phyloP scores from a whole-genome alignment of 2,329 filamentous ascomycete species.

The Scolecobasidium constrictum region DNA sequence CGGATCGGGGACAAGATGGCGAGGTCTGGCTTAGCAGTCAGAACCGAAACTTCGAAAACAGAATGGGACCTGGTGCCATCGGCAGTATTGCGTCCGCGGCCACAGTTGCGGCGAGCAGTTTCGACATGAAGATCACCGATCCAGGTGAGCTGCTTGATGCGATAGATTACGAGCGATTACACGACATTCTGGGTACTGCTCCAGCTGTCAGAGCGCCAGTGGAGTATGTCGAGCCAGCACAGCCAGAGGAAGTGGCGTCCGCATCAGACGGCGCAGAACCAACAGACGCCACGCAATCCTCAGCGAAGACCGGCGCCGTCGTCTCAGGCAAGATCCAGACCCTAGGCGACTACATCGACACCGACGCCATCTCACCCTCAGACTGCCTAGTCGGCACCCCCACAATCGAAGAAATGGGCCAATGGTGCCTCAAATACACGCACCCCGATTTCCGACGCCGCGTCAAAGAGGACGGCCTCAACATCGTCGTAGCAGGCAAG shows the following conservation, averaged over 20 bases:
- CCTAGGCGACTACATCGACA: constrained; percentile 37
- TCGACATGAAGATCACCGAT: constrained; percentile 32
- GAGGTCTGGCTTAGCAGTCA: constrained; percentile 36
- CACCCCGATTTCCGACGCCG: constrained; percentile 29
- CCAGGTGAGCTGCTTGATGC: constrained; percentile 21
- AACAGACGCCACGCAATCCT: neutral
- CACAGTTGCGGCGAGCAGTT: constrained; percentile 36
- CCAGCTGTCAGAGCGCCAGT: neutral
- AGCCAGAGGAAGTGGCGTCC: neutral
- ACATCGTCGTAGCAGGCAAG: constrained; percentile 35
- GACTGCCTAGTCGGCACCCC: constrained; percentile 23
- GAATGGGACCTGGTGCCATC: constrained; percentile 35
- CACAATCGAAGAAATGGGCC: constrained; percentile 24
- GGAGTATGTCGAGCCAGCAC: constrained; percentile 12
- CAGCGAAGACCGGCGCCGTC: constrained; percentile 11
- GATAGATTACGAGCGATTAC: constrained; percentile 16
- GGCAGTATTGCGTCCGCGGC: constrained; percentile 35
- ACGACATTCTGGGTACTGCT: neutral
- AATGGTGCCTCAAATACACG: constrained; percentile 30
- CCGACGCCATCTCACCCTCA: constrained; percentile 30
- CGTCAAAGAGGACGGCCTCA: constrained; percentile 24
- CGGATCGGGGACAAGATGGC: constrained; percentile 29
- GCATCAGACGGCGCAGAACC: neutral
- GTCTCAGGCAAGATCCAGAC: constrained; percentile 27
- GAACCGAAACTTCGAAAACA: constrained; percentile 37